Percentiles rank a stretch among this genome's conserved stretches.
phyloP scores from a whole-genome alignment of 768 basidiomycete species.

The Serpula lacrymans region DNA sequence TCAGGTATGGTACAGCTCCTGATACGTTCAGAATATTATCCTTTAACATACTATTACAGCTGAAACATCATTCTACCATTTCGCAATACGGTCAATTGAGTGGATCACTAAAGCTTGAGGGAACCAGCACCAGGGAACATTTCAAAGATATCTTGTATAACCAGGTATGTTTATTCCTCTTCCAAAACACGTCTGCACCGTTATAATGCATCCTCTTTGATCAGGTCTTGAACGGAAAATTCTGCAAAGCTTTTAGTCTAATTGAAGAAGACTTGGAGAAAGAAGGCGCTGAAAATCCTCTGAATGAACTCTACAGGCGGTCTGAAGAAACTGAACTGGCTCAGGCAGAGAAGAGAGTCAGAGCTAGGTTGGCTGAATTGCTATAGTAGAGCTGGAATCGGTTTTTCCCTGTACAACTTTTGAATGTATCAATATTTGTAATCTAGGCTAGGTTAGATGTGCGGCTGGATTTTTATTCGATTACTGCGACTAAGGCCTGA shows the following conservation, averaged over 20 bases:
- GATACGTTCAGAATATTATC: background rate
- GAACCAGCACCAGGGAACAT: conserved; percentile 44
- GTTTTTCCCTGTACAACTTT: no score
- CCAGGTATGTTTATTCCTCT: conserved; percentile 34
- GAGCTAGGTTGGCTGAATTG: conserved; percentile 43
- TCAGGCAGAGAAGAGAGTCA: conserved; percentile 58
- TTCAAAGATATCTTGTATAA: conserved; percentile 59
- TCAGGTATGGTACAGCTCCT: conserved; percentile 35
- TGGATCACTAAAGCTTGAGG: conserved; percentile 55
- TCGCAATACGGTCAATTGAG: conserved; percentile 63
- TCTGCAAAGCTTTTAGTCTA: conserved; percentile 49
- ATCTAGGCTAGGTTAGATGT: background rate
- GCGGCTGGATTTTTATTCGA: no score
- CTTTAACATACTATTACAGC: conserved; percentile 24
- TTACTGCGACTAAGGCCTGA: no score
- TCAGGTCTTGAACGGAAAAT: conserved; percentile 59
- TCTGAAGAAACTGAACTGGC: conserved; percentile 50
- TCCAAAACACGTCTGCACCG: background rate
- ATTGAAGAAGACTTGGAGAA: conserved; percentile 57
- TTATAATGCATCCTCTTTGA: background rate
- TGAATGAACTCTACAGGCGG: conserved; percentile 50
- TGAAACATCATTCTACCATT: conserved; percentile 58
- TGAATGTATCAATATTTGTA: background rate
- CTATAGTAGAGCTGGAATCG: no score
- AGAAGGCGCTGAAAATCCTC: conserved; percentile 50